Conservation (phyloP, 805 yeast genomes). For the Grigorovia transvaalensis region DNA sequence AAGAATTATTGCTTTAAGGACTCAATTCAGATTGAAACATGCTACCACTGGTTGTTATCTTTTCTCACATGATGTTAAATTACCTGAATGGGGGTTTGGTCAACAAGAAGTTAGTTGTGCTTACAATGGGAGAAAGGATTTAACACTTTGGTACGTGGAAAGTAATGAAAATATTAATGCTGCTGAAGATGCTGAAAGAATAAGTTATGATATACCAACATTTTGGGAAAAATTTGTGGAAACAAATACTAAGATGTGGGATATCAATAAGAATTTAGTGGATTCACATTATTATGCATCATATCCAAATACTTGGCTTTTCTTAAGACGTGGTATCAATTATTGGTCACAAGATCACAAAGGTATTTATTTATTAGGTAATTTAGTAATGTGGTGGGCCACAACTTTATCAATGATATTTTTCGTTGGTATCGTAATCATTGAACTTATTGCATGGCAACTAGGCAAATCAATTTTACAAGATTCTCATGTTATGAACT, state of each 20-base stretch:
- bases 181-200: constrained; percentile 33
- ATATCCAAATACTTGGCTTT: constrained; percentile 64
- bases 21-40: constrained; percentile 64
- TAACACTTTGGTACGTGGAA: constrained; percentile 67
- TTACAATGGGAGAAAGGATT: constrained; percentile 48
- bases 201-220: constrained; percentile 43
- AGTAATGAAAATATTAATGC: constrained; percentile 45
- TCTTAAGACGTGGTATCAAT: constrained; percentile 65
- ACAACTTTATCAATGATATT: constrained; percentile 43
- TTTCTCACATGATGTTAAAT: constrained; percentile 63
- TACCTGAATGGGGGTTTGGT: constrained; percentile 76
- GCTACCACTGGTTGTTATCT: constrained; percentile 71
- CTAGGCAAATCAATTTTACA: constrained; percentile 40
- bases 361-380: constrained; percentile 66
- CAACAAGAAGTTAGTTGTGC: constrained; percentile 84
- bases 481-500: constrained; percentile 49
- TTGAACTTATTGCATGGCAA: constrained; percentile 54
- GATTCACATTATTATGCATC: constrained; percentile 66
- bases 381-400: constrained; percentile 74
- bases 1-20: constrained; percentile 52
- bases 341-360: constrained; percentile 53
- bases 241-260: constrained; percentile 68
- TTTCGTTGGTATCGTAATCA: constrained; percentile 37
- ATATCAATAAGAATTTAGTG: constrained; percentile 57
- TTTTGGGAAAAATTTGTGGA: constrained; percentile 55